These are phyloP conservation scores for Capsella bursapastoris DNA, from an alignment of 345 rosid genomes.

Conservation along the genomic window DNA sequence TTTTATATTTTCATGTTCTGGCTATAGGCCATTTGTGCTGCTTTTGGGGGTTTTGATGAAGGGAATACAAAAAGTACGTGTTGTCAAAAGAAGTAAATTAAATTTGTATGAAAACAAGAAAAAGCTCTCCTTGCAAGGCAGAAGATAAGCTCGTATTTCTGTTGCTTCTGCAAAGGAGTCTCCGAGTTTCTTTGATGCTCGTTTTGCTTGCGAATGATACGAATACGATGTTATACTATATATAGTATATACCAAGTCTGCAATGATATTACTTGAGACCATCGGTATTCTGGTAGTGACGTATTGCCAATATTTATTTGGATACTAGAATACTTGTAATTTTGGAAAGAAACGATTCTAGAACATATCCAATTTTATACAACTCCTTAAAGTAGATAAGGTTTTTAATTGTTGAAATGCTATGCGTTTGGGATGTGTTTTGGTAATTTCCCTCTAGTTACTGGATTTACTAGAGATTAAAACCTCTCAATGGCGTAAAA, in stretches of 20 bases:
- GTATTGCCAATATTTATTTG: too few species aligned
- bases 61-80: slow-evolving; percentile 10
- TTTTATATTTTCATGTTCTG: background rate
- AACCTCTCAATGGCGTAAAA: background rate
- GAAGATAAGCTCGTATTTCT: background rate
- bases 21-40: slow-evolving; percentile 33
- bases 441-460: background rate
- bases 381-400: background rate
- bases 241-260: background rate
- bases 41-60: slow-evolving; percentile 10
- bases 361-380: background rate
- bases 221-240: too few species aligned
- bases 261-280: background rate
- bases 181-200: background rate
- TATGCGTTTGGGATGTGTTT: background rate
- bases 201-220: slow-evolving; percentile 5
- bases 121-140: slow-evolving; percentile 1
- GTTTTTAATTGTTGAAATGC: background rate
- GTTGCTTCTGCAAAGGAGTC: slow-evolving; percentile 3
- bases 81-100: slow-evolving; percentile 31
- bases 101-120: background rate
- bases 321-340: too few species aligned
- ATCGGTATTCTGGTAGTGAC: too few species aligned
- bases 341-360: background rate
- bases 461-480: background rate